Percentiles rank a stretch among this genome's conserved stretches.
Evolutionary conservation across 2,329 filamentous ascomycete species (phyloP).

Genomic region (Trichoderma semiorbis): DNA sequence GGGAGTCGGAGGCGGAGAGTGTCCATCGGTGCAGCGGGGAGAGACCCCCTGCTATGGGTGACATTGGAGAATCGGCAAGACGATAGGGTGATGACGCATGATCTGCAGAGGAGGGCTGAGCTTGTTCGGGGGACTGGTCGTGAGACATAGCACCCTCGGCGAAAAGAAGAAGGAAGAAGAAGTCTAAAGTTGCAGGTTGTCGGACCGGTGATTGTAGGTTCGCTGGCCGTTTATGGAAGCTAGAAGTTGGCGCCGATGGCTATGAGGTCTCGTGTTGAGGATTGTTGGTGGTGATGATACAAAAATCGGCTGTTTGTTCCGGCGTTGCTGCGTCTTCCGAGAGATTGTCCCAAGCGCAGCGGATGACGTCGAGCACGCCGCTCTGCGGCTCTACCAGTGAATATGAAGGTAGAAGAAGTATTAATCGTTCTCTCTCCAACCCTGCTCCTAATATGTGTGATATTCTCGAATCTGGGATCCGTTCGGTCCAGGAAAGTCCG

Average conservation of each 20-base stretch:
- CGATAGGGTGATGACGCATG: constrained; percentile 38
- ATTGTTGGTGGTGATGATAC: background rate
- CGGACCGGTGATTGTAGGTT: background rate
- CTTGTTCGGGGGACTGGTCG: constrained; percentile 41
- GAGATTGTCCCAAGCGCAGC: background rate
- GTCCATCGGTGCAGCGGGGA: constrained; percentile 56
- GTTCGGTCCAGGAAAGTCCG: constrained; percentile 31
- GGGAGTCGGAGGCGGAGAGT: constrained; percentile 53
- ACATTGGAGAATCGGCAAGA: constrained; percentile 34
- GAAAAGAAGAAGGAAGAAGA: background rate
- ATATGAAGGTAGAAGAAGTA: background rate
- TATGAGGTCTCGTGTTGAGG: background rate
- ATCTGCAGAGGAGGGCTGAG: constrained; percentile 32
- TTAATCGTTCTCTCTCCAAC: background rate
- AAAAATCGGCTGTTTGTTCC: background rate
- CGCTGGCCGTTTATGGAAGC: background rate
- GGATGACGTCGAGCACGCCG: constrained; percentile 12
- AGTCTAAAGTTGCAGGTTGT: background rate
- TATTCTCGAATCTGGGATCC: constrained; percentile 17
- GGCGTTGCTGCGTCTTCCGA: background rate
- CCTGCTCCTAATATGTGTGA: background rate
- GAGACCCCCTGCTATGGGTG: constrained; percentile 28
- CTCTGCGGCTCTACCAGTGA: background rate
- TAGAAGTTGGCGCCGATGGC: background rate
- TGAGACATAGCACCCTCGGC: constrained; percentile 43